Evolutionary conservation across 2,329 filamentous ascomycete species (phyloP).

Genomic region (Stenocarpella maydis): DNA sequence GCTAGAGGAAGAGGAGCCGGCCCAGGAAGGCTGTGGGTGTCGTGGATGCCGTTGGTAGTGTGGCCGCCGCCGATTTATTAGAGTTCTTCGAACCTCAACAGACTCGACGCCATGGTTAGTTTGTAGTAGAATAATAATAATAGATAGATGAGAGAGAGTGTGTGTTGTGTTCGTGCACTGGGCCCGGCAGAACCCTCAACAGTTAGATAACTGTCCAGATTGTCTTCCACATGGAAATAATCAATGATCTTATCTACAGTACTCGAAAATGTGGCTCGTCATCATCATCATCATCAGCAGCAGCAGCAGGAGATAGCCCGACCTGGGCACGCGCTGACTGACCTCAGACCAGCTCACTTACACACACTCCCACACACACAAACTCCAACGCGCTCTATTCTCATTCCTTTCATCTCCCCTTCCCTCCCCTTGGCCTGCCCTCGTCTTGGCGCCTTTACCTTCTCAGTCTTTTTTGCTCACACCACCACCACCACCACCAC

Average conservation of each 20-base stretch:
- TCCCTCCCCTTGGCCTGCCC: neutral
- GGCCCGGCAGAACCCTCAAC: no score
- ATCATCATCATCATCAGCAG: no score
- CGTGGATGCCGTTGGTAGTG: no score
- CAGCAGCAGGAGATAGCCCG: neutral
- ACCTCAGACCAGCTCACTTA: neutral
- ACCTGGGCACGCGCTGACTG: neutral
- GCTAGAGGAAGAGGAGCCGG: neutral
- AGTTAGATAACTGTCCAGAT: neutral
- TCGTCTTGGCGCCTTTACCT: no score
- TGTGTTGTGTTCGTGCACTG: no score
- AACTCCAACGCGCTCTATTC: neutral
- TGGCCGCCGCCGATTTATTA: neutral
- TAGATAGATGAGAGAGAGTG: no score
- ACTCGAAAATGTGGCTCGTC: neutral
- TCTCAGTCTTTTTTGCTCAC: neutral
- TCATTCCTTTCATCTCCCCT: neutral
- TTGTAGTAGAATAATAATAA: neutral
- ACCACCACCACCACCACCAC: neutral
- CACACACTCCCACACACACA: neutral
- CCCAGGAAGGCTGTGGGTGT: neutral
- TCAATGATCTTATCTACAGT: no score
- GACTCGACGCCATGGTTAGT: neutral
- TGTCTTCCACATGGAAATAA: neutral
- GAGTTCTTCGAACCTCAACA: neutral